Evolutionary conservation across 2,329 filamentous ascomycete genomes (phyloP), one percentile per base, ranked within the genome.

Genomic region (Colletotrichum aenigma): DNA sequence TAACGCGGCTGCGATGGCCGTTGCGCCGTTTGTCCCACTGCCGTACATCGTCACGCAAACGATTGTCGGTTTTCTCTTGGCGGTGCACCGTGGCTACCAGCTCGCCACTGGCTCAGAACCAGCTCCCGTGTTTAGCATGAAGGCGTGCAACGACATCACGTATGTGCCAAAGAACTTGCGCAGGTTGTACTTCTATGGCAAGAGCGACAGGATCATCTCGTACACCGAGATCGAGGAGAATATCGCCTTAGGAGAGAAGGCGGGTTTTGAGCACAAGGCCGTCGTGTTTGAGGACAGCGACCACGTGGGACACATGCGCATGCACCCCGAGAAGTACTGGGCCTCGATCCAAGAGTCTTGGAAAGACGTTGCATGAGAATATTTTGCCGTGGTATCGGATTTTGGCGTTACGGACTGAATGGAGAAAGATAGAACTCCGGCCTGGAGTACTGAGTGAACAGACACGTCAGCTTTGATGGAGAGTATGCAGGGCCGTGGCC

Each of bases 271-370:
- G 26, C 87, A 89, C 3, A 83, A 86, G 2, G 83, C 86, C 24
- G 88, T 90, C 73, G 79, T 88, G 34, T 94, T 94, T 76, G 86
- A 91, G 66, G 89, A 88, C 6, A 91, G 89, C 66, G 84, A 87
- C 2, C 92, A 94, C 81, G 92, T 92, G 21, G 91, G 90, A 2
- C 91, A 93, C 79, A 89, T 93, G 84, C 85, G 89, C 21, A 83
- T 87, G 81, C 88, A 92, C 71, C 87, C 89, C 1, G 86, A 86
- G 36, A 85, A 88, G 80, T 94, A 94, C 79, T 94, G 92, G 92
- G 80, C 78, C 2, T 82, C 85, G 0, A 87, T 90, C 36, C 65
- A 78, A 30, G 70, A 72, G 5, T 79, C 79, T 26, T 84, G 83
- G 83, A 78, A 78, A 52, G 62, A 65, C 48, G 56, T 55, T 34